Evolutionary conservation across 768 basidiomycete species (phyloP), one percentile per base, ranked within the genome.

Genomic region (Royoungia palumana): DNA sequence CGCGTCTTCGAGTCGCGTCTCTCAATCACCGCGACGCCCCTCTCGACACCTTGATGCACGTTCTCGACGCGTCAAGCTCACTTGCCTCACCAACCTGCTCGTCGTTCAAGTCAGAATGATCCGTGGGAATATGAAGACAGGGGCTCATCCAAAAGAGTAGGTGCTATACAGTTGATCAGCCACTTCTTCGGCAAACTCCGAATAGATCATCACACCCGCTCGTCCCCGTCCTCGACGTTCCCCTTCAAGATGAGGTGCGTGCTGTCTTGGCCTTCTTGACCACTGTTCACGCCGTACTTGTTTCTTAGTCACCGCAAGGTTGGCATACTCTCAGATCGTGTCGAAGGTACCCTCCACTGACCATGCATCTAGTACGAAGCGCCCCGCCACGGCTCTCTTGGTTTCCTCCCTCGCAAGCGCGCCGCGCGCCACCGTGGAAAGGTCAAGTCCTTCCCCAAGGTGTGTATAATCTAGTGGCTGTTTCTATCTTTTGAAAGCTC

Each of bases 401-500:
- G 94, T 66, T 95, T 94, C 80, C 83, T 97, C 56, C 95, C 95
- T 65, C 83, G 89, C 70, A 98, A 99, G 78, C 85, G 95, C 66
- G 80, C 95, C 48, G 94, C 95, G 58, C 87, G 95, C 68, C 95
- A 97, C 76, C 87, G 95, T 63, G 95, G 95, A 72, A 94, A 94
- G 81, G 94, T 97, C 74, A 99, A 99, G 84, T 84, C 94, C 57
- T 99, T 98, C 87, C 96, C 96, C 67, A 94, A 85, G 86, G 94
- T 92, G 55, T 51, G 83, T 63, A 30, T 7, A 8, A 4, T 10
- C 3, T 27, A 2, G 34, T 0, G 20, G 28, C 37, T 35, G n/a
- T 17, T 37, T 41, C n/a, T 40, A 32, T 28, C 30, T n/a, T 25
- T 51, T 65, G 14, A 53, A 32, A 46, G 13, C 24, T 16, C 22